Conservation (phyloP, 2,329 filamentous ascomycete species). For the Trichoderma brevicompactum region DNA sequence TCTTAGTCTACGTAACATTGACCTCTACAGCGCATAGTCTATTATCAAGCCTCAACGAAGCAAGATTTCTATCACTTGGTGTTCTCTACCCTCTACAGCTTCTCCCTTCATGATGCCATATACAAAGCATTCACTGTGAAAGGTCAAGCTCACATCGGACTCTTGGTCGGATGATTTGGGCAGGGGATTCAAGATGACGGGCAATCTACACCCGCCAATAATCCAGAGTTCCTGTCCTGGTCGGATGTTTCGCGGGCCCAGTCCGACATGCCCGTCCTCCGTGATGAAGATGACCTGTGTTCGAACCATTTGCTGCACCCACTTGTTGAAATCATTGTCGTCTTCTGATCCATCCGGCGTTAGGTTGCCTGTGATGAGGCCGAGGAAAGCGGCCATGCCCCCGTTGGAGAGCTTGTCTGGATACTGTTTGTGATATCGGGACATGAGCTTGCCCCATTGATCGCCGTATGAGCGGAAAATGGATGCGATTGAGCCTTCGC, state of each 20-base stretch:
- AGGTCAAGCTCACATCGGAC: background rate
- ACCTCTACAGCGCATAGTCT: background rate
- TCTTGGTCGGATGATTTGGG: background rate
- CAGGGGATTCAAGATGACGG: background rate
- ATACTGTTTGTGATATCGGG: background rate
- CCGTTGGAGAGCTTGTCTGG: background rate
- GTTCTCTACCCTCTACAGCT: background rate
- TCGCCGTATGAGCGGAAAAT: conserved; percentile 6
- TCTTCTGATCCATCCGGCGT: background rate
- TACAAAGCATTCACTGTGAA: conserved; percentile 21
- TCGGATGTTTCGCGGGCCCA: conserved; percentile 3
- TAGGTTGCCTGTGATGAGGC: background rate
- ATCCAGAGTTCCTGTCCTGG: conserved; percentile 17
- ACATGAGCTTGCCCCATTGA: conserved; percentile 9
- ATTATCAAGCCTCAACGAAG: background rate
- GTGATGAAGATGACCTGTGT: conserved; percentile 16
- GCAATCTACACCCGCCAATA: conserved; percentile 11
- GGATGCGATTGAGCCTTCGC: background rate
- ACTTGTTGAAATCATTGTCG: background rate
- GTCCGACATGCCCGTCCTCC: background rate
- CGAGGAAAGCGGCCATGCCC: conserved; percentile 8
- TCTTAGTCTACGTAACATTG: background rate
- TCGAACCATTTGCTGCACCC: conserved; percentile 11
- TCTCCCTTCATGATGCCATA: conserved; percentile 11
- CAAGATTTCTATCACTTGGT: conserved; percentile 7